These are phyloP conservation scores for Pichia nanzhaoensis DNA, from an alignment of 805 yeast species.

Conservation along the genomic window DNA sequence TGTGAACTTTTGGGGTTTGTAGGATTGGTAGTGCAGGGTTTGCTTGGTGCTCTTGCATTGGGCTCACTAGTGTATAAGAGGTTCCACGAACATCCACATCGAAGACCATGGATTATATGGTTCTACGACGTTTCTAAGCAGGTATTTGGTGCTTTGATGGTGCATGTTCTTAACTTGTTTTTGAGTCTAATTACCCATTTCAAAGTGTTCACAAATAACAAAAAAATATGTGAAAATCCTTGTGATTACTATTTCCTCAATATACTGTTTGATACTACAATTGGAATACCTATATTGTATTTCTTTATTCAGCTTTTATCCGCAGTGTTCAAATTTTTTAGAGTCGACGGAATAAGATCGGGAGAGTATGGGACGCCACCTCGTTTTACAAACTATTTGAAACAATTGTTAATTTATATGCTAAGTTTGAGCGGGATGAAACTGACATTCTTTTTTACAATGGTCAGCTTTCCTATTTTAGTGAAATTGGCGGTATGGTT, in stretches of 20 bases:
- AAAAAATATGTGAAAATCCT: slow-evolving; percentile 45
- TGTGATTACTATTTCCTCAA: slow-evolving; percentile 95
- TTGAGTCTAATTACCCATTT: slow-evolving; percentile 42
- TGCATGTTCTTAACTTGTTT: slow-evolving; percentile 71
- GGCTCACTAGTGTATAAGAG: slow-evolving; percentile 71
- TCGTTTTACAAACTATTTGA: slow-evolving; percentile 52
- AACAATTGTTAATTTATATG: slow-evolving; percentile 67
- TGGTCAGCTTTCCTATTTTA: slow-evolving; percentile 57
- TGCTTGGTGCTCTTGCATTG: slow-evolving; percentile 72
- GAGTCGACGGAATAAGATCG: slow-evolving; percentile 42
- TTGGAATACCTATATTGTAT: slow-evolving; percentile 84
- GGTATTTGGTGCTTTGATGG: slow-evolving; percentile 75
- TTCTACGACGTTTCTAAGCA: slow-evolving; percentile 85
- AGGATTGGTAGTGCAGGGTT: slow-evolving; percentile 68
- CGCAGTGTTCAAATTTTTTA: slow-evolving; percentile 17
- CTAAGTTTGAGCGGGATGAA: slow-evolving; percentile 56
- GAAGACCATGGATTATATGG: slow-evolving; percentile 89
- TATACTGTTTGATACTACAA: slow-evolving; percentile 82
- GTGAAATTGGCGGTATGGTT: slow-evolving; percentile 67
- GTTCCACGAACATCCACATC: slow-evolving; percentile 65
- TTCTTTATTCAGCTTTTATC: slow-evolving; percentile 19
- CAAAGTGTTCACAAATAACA: neutral
- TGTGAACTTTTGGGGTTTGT: slow-evolving; percentile 81
- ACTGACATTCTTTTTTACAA: slow-evolving; percentile 46
- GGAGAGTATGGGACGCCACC: slow-evolving; percentile 68